A percentile compares a stretch with the other conserved stretches of the same genome.
These are phyloP conservation scores for Cubamyces sp. DNA, from an alignment of 768 basidiomycete species.

Conservation along the genomic window DNA sequence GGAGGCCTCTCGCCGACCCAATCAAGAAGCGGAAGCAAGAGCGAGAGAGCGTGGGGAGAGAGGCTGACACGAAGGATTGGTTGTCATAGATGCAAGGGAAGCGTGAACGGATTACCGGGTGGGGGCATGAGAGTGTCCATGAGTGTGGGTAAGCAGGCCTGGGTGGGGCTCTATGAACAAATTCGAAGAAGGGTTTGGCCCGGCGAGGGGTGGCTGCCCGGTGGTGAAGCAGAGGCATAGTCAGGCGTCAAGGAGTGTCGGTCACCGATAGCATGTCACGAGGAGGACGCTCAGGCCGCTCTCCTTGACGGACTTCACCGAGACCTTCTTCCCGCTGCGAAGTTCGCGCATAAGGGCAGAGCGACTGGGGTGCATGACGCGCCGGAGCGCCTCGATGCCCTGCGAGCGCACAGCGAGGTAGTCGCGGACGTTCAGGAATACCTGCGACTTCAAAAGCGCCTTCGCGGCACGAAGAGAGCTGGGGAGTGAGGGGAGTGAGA, in stretches of 20 bases:
- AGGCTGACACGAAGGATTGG: neutral
- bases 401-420: conserved; percentile 69
- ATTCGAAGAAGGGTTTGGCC: neutral
- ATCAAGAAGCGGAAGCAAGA: neutral
- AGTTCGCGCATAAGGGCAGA: conserved; percentile 60
- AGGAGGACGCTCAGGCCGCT: conserved; percentile 62
- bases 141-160: neutral
- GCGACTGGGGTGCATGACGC: conserved; percentile 64
- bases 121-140: neutral
- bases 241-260: neutral
- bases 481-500: conserved; percentile 53
- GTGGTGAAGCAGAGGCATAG: neutral
- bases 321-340: conserved; percentile 46
- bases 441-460: conserved; percentile 63
- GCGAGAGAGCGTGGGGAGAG: neutral
- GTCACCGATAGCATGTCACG: conserved; percentile 42
- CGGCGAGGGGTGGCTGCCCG: neutral
- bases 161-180: conserved; percentile 1
- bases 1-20: neutral
- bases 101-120: neutral
- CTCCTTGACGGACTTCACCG: conserved; percentile 64
- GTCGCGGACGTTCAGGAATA: conserved; percentile 73
- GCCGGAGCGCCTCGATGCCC: conserved; percentile 62
- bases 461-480: conserved; percentile 67
- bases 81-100: conserved; percentile 12